Evolutionary conservation across 2,329 filamentous ascomycete species (phyloP), one percentile per base, ranked within the genome.

Genomic region (Monosporascus sp.): DNA sequence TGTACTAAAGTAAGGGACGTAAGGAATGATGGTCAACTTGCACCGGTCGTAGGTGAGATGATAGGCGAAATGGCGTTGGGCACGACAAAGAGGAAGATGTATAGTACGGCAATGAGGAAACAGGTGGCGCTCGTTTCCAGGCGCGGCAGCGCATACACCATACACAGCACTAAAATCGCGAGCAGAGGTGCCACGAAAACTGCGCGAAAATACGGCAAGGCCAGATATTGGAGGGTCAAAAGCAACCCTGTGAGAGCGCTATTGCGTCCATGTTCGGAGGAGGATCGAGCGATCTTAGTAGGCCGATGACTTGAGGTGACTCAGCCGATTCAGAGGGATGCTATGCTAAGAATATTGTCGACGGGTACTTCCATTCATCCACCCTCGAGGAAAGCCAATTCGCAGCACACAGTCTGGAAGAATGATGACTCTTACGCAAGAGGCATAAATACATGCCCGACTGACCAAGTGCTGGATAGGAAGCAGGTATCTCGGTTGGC

Each of bases 401-500:
- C 15, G 57, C 58, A 18, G 59, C 53, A 26, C 49, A 55, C 9
- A 64, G 44, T 22, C 60, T 53, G 11, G 61, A 46, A 64, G 55
- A 8, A 58, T 56, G 7, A 60, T 48, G 9, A 14, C 31, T 35
- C 11, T 61, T 47, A 9, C 60, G 52, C n/a, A 63, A 41, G 5
- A 55, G 51, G 5, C 51, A 56, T 41, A 63, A 63, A 45, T 31
- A 55, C 38, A 11, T n/a, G 17, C 22, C n/a, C 14, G 14, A 46
- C 14, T 6, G 6, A 28, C 22, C 31, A 14, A 35, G 31, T 35
- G 31, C 31, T 35, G 31, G 31, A 35, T 9, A 35, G 9, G 11
- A 35, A 14, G 31, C 5, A 35, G 9, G 11, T 14, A 14, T 35
- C 9, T 35, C 9, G 9, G 3, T 35, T 35, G 11, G 9, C 31